These are phyloP conservation scores for Monosporascus cannonballus DNA, from an alignment of 2,329 filamentous ascomycete genomes.

Conservation along the genomic window DNA sequence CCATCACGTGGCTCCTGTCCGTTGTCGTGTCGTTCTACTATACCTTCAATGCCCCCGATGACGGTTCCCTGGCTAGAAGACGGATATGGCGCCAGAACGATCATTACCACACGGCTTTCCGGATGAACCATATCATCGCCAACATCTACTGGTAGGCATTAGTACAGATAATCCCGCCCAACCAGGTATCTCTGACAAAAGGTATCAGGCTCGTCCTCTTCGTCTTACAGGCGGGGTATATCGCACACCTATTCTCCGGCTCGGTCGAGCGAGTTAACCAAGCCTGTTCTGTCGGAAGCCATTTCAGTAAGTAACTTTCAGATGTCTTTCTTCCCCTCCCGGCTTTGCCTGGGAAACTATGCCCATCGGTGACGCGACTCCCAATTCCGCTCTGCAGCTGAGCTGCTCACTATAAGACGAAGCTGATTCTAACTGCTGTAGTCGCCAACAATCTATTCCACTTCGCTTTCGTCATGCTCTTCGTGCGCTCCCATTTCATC, in stretches of 20 bases:
- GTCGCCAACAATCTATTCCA: slow-evolving; percentile 76
- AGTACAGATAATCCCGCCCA: not conserved
- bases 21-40: slow-evolving; percentile 72
- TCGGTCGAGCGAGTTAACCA: slow-evolving; percentile 57
- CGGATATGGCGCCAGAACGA: slow-evolving; percentile 73
- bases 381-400: no score
- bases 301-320: slow-evolving; percentile 50
- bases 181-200: slow-evolving; percentile 3
- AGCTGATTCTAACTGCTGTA: not conserved
- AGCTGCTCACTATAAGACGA: no score
- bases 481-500: slow-evolving; percentile 69
- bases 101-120: slow-evolving; percentile 64
- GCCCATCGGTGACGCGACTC: no score
- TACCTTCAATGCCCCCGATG: slow-evolving; percentile 55
- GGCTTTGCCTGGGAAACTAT: no score
- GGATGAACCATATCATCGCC: slow-evolving; percentile 58
- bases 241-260: slow-evolving; percentile 68
- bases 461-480: slow-evolving; percentile 77
- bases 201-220: slow-evolving; percentile 61
- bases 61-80: slow-evolving; percentile 51
- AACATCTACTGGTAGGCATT: slow-evolving; percentile 67
- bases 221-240: slow-evolving; percentile 68
- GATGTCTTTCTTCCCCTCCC: no score
- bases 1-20: slow-evolving; percentile 68
- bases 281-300: slow-evolving; percentile 71